Percentiles rank a stretch among this genome's conserved stretches.
These are phyloP conservation scores for Parsonsia alboflavescens DNA, from an alignment of 257 asterid species.

Conservation along the genomic window DNA sequence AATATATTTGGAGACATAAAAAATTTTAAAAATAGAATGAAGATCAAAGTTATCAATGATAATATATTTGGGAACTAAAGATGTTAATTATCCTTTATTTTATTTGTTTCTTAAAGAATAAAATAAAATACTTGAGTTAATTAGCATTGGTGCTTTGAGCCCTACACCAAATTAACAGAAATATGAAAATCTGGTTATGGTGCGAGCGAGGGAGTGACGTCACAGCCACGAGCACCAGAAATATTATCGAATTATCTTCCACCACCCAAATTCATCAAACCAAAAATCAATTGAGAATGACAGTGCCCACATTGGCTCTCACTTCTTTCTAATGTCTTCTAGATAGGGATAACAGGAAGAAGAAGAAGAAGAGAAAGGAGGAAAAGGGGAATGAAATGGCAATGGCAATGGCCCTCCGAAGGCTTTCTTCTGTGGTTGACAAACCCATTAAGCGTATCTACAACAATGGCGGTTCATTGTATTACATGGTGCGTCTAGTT, in stretches of 20 bases:
- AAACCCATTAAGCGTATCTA: conserved; percentile 55
- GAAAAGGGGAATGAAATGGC: conserved; percentile 16
- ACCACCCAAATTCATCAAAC: conserved; percentile 51
- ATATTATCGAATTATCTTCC: conserved; percentile 41
- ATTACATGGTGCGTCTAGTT: conserved; percentile 48
- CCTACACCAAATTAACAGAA: neutral
- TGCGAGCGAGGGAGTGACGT: neutral
- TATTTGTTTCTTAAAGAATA: too few species aligned
- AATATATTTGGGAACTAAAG: too few species aligned
- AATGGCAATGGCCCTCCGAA: conserved; percentile 81
- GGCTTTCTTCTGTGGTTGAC: conserved; percentile 61
- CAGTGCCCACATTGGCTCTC: neutral
- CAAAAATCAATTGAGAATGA: conserved; percentile 1
- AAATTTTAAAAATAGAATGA: too few species aligned
- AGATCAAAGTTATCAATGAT: too few species aligned
- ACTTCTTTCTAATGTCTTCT: neutral
- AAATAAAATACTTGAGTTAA: too few species aligned
- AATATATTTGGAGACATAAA: too few species aligned
- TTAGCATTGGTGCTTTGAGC: neutral
- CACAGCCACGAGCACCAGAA: conserved; percentile 30
- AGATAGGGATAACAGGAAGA: neutral
- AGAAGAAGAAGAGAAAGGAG: conserved; percentile 14
- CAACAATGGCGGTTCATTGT: conserved; percentile 55
- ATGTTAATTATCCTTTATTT: too few species aligned
- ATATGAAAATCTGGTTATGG: conserved; percentile 15